phyloP scores from a whole-genome alignment of 2,329 filamentous ascomycete species.

The Teratosphaeria epicoccoides region DNA sequence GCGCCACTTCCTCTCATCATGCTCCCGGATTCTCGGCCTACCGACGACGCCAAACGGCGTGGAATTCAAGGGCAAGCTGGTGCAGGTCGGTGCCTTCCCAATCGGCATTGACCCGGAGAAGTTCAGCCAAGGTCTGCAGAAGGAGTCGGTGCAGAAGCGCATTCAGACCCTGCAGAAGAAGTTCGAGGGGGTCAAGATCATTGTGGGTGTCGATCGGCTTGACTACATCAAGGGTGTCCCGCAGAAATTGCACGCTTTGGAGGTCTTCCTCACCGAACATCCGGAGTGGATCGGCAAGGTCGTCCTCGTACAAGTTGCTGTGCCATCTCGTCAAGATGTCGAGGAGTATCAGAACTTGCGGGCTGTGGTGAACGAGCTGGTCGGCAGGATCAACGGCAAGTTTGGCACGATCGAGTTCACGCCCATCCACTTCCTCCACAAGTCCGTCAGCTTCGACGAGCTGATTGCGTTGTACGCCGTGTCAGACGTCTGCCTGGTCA shows the following conservation, averaged over 20 bases:
- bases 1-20: constrained; percentile 93
- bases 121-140: constrained; percentile 79
- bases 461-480: constrained; percentile 87
- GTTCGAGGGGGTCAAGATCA: constrained; percentile 91
- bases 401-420: constrained; percentile 97
- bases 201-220: constrained; percentile 89
- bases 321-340: constrained; percentile 88
- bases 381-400: constrained; percentile 91
- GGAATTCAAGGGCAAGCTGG: constrained; percentile 76
- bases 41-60: constrained; percentile 86
- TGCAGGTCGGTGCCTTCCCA: constrained; percentile 89
- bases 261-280: constrained; percentile 93
- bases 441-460: constrained; percentile 89
- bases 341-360: constrained; percentile 96
- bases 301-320: constrained; percentile 88
- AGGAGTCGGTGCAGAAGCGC: constrained; percentile 74
- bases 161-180: constrained; percentile 78
- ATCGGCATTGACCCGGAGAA: constrained; percentile 98
- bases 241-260: constrained; percentile 90
- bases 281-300: constrained; percentile 98
- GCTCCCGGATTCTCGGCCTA: constrained; percentile 76
- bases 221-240: constrained; percentile 99
- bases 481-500: constrained; percentile 84
- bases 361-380: constrained; percentile 90
- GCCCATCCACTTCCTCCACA: constrained; percentile 97